Percentiles rank a stretch among this genome's conserved stretches.
Conservation (phyloP, 2,329 filamentous ascomycete genomes). For the Sporothrix protearum region DNA sequence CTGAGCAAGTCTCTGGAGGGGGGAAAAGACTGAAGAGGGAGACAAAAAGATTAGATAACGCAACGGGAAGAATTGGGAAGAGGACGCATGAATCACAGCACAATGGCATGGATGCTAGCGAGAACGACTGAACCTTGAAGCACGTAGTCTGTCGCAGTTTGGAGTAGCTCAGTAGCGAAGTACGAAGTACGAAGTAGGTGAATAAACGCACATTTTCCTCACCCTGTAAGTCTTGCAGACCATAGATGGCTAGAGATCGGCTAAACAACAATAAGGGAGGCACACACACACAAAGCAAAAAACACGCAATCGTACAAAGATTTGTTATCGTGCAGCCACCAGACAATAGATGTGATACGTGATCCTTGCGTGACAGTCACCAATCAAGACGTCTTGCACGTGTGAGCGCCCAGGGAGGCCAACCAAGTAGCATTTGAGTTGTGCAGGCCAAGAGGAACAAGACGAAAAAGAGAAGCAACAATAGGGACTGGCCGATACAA, state of each 20-base stretch:
- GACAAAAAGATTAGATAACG: background rate
- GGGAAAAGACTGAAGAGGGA: background rate
- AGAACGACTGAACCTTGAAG: background rate
- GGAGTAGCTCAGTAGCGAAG: background rate
- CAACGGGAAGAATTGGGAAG: background rate
- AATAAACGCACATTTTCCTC: too few species aligned
- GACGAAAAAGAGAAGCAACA: background rate
- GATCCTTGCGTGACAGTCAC: conserved; percentile 11
- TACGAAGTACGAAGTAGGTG: too few species aligned
- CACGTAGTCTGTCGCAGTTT: background rate
- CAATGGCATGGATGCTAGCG: background rate
- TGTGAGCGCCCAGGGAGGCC: background rate
- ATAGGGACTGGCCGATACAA: background rate
- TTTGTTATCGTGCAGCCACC: background rate
- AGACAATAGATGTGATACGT: background rate
- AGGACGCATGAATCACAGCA: background rate
- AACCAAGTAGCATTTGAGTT: background rate
- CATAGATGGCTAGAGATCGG: background rate
- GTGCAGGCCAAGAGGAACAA: background rate
- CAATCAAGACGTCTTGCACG: conserved; percentile 6
- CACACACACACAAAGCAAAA: background rate
- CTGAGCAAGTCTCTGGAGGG: background rate
- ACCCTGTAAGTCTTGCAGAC: background rate
- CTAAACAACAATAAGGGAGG: background rate
- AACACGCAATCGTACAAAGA: conserved; percentile 14